Conservation (phyloP, 495 filamentous ascomycete genomes). For the Lepidopterella palustris region DNA sequence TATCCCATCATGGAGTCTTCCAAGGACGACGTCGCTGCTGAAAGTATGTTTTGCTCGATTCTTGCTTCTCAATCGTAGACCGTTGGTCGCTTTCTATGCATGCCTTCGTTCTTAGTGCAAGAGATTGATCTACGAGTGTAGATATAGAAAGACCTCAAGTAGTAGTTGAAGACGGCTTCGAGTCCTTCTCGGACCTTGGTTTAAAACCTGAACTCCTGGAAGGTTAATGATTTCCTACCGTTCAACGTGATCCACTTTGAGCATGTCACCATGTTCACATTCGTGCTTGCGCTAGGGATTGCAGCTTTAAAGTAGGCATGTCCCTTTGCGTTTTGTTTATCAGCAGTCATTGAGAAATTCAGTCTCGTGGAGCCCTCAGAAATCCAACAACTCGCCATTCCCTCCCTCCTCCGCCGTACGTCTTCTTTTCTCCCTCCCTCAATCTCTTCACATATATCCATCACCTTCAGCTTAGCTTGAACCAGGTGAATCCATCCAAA, state of each 20-base stretch:
- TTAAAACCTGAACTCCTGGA: neutral
- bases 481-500: conserved; percentile 1
- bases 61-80: too few relatives aligned
- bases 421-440: neutral
- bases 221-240: neutral
- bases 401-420: neutral
- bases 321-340: neutral
- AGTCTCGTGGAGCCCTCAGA: conserved; percentile 1
- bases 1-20: too few relatives aligned
- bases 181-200: neutral
- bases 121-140: too few relatives aligned
- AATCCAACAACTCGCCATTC: conserved; percentile 4
- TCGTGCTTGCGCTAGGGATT: neutral
- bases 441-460: too few relatives aligned
- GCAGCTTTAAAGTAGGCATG: neutral
- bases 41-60: too few relatives aligned
- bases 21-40: too few relatives aligned
- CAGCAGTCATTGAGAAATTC: neutral
- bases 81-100: too few relatives aligned
- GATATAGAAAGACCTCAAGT: too few relatives aligned
- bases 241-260: neutral
- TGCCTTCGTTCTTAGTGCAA: too few relatives aligned
- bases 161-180: neutral
- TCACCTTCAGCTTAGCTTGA: too few relatives aligned
- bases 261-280: too few relatives aligned